Evolutionary conservation across 352 stramenopile species (phyloP), one percentile per base, ranked within the genome.

Genomic region (Plasmopara halstedii): DNA sequence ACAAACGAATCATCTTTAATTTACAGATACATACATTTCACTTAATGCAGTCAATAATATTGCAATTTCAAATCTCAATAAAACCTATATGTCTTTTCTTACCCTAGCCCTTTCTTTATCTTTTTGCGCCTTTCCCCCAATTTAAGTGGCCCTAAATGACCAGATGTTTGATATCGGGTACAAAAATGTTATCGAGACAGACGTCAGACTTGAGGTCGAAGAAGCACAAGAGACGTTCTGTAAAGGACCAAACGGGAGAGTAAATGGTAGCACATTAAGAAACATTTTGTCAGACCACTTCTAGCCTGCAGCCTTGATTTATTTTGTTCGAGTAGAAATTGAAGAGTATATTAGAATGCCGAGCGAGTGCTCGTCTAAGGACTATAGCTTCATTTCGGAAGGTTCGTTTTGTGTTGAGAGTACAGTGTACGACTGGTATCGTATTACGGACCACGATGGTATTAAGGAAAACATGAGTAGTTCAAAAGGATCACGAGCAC

Each of bases 341-440:
- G 11, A 29, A 29, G 25, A 29, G 25, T n/a, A 10, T 10, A 29
- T 29, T 6, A 13, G 6, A 18, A 69, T 69, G 59, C 50, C 50
- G 17, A 62, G 56, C 32, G 48, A 70, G n/a, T 35, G 58, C 8
- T 57, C 50, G 33, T 64, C 56, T 42, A 79, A 82, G 55, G 84
- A 71, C 67, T 88, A 75, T 64, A 83, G 71, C 57, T 88, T 88
- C 56, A 88, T 88, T 59, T 88, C 76, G 32, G 76, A 88, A 58
- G 73, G 82, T 19, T 88, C 76, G 41, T 88, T 88, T 55, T 52
- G 50, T 18, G 67, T 58, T 21, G 52, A 58, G 22, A 51, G 27
- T 17, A 56, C 43, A n/a, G 56, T 47, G 17, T 67, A 82, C 27
- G 68, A 75, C 36, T 81, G 70, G 64, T 62, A 67, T n/a, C 50